Evolutionary conservation across 2,329 filamentous ascomycete species (phyloP).

Genomic region (Aspergillus unguis): DNA sequence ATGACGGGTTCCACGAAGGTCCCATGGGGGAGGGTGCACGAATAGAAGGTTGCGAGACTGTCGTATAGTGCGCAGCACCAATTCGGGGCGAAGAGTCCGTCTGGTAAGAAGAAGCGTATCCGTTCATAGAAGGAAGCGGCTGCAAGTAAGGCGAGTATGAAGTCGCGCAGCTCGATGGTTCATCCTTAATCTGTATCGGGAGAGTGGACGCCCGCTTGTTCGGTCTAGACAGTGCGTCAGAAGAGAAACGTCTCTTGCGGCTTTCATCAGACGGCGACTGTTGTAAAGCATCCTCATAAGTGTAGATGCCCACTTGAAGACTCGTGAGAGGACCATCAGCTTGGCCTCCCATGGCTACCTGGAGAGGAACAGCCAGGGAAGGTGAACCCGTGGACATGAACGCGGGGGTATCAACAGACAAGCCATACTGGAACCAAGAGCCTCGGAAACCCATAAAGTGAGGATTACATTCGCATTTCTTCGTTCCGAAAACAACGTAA

Average conservation of each 20-base stretch:
- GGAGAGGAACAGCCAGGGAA: slow-evolving; percentile 56
- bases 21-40: slow-evolving; percentile 50
- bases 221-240: slow-evolving; percentile 46
- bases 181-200: slow-evolving; percentile 48
- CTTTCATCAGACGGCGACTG: slow-evolving; percentile 41
- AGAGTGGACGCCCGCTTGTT: slow-evolving; percentile 47
- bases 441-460: slow-evolving; percentile 58
- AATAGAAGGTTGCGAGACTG: slow-evolving; percentile 41
- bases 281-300: slow-evolving; percentile 52
- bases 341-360: slow-evolving; percentile 58
- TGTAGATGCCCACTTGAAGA: slow-evolving; percentile 60
- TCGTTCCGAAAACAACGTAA: slow-evolving; percentile 73
- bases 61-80: slow-evolving; percentile 41
- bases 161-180: slow-evolving; percentile 51
- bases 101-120: slow-evolving; percentile 39
- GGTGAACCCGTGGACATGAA: slow-evolving; percentile 56
- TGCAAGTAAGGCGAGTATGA: slow-evolving; percentile 52
- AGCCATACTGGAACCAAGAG: slow-evolving; percentile 64
- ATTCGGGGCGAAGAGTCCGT: slow-evolving; percentile 41
- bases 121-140: slow-evolving; percentile 44
- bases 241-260: slow-evolving; percentile 57
- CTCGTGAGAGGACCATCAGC: slow-evolving; percentile 50
- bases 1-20: slow-evolving; percentile 48
- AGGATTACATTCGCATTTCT: slow-evolving; percentile 66
- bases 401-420: slow-evolving; percentile 69